Evolutionary conservation across 495 filamentous ascomycete species (phyloP).

Genomic region (Penicillium paxilli): DNA sequence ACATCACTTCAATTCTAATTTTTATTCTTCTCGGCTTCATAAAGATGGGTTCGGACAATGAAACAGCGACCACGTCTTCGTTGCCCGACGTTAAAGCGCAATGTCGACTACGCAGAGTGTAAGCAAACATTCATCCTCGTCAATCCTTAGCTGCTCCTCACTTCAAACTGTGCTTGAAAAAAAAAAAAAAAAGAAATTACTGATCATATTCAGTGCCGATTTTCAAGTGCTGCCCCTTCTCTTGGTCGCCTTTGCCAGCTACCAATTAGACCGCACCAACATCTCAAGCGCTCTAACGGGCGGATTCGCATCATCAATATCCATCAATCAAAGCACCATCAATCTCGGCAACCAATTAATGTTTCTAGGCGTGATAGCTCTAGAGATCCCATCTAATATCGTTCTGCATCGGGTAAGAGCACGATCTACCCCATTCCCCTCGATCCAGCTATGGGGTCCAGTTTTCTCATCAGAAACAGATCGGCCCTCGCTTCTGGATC

Average conservation of each 20-base stretch:
- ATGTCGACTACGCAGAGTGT: neutral
- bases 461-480: constrained; percentile 15
- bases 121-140: neutral
- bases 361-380: constrained; percentile 50
- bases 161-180: neutral
- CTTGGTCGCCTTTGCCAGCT: constrained; percentile 48
- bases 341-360: constrained; percentile 57
- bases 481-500: constrained; percentile 54
- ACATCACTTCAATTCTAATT: neutral
- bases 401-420: constrained; percentile 25
- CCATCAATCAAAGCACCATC: constrained; percentile 50
- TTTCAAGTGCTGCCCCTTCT: constrained; percentile 46
- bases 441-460: neutral
- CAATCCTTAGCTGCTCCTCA: neutral
- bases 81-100: neutral
- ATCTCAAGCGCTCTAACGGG: constrained; percentile 47
- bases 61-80: neutral
- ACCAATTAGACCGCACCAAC: constrained; percentile 50
- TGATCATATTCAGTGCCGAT: constrained; percentile 30
- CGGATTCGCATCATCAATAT: constrained; percentile 42
- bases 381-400: constrained; percentile 57
- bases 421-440: neutral
- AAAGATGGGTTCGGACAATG: neutral
- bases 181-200: neutral
- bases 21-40: neutral